These are phyloP conservation scores for Sclerotiophoma versabilis DNA, from an alignment of 2,329 filamentous ascomycete species.

Conservation along the genomic window DNA sequence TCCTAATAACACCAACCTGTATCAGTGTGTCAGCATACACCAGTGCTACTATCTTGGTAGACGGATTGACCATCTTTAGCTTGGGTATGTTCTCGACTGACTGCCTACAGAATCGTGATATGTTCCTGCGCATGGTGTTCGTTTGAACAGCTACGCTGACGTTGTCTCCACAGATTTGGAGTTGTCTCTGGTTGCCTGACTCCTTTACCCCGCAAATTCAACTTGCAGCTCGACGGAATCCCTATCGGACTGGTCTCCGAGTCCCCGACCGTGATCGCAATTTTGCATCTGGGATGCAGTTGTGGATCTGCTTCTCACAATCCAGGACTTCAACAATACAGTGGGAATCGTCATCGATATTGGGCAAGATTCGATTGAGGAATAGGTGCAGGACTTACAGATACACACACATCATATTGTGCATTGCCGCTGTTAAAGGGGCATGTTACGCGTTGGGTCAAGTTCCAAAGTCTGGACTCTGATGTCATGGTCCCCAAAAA, in stretches of 20 bases:
- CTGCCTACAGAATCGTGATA: background rate
- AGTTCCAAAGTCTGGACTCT: conserved; percentile 7
- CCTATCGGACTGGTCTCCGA: conserved; percentile 13
- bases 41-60: conserved; percentile 22
- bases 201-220: conserved; percentile 15
- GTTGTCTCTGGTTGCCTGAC: background rate
- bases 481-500: conserved; percentile 12
- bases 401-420: no score
- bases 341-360: background rate
- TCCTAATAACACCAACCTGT: conserved; percentile 54
- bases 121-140: no score
- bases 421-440: background rate
- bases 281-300: background rate
- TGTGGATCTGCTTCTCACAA: background rate
- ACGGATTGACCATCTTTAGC: conserved; percentile 22
- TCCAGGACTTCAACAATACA: background rate
- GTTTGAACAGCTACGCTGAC: background rate
- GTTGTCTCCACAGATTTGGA: background rate
- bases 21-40: conserved; percentile 23
- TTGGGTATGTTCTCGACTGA: background rate
- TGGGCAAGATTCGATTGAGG: no score
- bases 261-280: background rate
- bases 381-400: no score
- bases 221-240: conserved; percentile 1
- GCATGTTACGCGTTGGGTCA: background rate